Evolutionary conservation across 768 basidiomycete genomes (phyloP).

Genomic region (Cyathus striatus): DNA sequence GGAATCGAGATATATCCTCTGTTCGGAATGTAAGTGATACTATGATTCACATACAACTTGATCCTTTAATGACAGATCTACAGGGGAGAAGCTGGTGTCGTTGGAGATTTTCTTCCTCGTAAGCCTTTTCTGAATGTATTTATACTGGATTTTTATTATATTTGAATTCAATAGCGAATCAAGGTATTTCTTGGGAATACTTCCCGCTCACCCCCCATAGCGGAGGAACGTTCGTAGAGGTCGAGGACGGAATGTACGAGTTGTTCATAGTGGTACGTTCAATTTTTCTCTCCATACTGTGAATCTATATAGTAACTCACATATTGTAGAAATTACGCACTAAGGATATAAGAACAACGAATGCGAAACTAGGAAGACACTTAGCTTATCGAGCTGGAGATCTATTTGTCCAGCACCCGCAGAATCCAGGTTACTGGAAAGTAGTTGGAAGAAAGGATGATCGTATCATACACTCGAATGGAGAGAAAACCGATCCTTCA

Average conservation of each 20-base stretch:
- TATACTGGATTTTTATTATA: neutral
- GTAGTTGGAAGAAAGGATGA: neutral
- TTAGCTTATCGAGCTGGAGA: neutral
- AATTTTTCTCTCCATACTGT: neutral
- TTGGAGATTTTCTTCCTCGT: neutral
- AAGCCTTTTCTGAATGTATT: neutral
- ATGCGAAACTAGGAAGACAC: neutral
- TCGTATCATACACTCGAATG: slow-evolving; percentile 3
- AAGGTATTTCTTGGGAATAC: neutral
- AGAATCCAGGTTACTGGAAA: neutral
- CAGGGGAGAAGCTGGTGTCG: neutral
- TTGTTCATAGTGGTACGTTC: neutral
- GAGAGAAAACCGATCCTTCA: slow-evolving; percentile 4
- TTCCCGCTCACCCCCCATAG: neutral
- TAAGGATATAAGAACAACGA: neutral
- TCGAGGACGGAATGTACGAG: neutral
- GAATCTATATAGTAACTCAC: neutral
- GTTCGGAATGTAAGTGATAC: neutral
- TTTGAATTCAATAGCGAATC: neutral
- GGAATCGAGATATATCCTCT: neutral
- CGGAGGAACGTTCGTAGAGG: neutral
- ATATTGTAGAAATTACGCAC: neutral
- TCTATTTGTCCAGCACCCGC: neutral
- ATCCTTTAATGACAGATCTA: neutral
- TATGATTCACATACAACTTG: neutral